Evolutionary conservation across 441 rosid genomes (phyloP), one percentile per base, ranked within the genome.

Genomic region (Codiaeum variegatum): DNA sequence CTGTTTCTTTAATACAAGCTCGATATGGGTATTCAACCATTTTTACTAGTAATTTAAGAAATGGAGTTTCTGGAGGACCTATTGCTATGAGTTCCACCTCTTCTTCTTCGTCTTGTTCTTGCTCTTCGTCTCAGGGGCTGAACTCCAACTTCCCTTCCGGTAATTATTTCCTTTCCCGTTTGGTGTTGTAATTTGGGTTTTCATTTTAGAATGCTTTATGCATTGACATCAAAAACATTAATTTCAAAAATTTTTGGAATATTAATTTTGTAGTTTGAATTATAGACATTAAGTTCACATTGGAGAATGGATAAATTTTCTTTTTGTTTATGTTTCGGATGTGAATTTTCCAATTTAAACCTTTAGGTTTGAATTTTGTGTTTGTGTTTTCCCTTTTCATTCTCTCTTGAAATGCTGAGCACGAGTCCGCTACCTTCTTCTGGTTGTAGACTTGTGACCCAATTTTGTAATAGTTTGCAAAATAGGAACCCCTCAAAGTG

Each of bases 131-230:
- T 65, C 74, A 34, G 44, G 80, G 72, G 42, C 49, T 69, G 13
- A 74, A 70, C 66, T 72, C 69, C 12, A 74, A 70, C 61, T 72
- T 72, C 63, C 38, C 66, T 68, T 67, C 76, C 21, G 76, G 82
- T 79, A 67, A 26, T n/a, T 66, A 28, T 6, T 13, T 65, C 46
- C 31, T 36, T 51, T 68, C 2, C 58, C 23, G 29, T 64, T 55
- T 54, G 34, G 63, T 34, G 38, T 66, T 51, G 24, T n/a, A 21
- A 12, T 52, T n/a, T 55, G 19, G 34, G 32, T 59, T 13, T 60
- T 47, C 16, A 11, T 49, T 34, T 5, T 63, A 5, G 23, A 38
- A 26, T 66, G 15, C 47, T 62, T 21, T n/a, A 11, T 38, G 42
- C 42, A 38, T 38, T 38, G 10, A 38, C 42, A 9, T 9, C 11